These are phyloP conservation scores for Trametes elegans DNA, from an alignment of 768 basidiomycete species.

Conservation along the genomic window DNA sequence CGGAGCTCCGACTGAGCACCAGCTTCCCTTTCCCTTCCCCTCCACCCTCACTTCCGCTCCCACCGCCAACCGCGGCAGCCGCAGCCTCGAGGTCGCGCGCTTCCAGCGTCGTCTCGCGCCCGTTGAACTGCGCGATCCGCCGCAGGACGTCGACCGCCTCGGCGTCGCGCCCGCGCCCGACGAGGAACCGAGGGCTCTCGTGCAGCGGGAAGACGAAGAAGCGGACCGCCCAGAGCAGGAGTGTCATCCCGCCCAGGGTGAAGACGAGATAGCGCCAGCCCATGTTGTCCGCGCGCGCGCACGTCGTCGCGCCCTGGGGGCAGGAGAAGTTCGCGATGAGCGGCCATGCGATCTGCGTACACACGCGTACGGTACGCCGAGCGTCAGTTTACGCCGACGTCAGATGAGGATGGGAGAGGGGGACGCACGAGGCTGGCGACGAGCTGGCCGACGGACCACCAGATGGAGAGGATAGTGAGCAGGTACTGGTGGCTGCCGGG, in stretches of 20 bases:
- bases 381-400: not conserved
- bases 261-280: conserved; percentile 64
- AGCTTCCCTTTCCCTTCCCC: not conserved
- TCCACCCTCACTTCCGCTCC: conserved; percentile 8
- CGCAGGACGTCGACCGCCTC: conserved; percentile 50
- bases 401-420: not conserved
- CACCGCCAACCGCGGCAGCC: conserved; percentile 28
- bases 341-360: conserved; percentile 55
- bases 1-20: conserved; percentile 41
- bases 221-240: conserved; percentile 52
- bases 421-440: conserved; percentile 43
- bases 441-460: conserved; percentile 60
- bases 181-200: conserved; percentile 58
- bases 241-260: conserved; percentile 49
- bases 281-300: conserved; percentile 50
- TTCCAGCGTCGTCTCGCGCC: conserved; percentile 39
- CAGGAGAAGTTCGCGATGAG: conserved; percentile 57
- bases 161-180: conserved; percentile 50
- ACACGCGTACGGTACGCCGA: too few relatives aligned
- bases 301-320: conserved; percentile 30
- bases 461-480: conserved; percentile 54
- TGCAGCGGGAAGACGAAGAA: conserved; percentile 52
- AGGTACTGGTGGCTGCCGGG: conserved; percentile 57
- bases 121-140: conserved; percentile 50
- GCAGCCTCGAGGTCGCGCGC: conserved; percentile 43